Evolutionary conservation across 1,139 yeast genomes (phyloP).

Genomic region (Debaryomyces udenii): DNA sequence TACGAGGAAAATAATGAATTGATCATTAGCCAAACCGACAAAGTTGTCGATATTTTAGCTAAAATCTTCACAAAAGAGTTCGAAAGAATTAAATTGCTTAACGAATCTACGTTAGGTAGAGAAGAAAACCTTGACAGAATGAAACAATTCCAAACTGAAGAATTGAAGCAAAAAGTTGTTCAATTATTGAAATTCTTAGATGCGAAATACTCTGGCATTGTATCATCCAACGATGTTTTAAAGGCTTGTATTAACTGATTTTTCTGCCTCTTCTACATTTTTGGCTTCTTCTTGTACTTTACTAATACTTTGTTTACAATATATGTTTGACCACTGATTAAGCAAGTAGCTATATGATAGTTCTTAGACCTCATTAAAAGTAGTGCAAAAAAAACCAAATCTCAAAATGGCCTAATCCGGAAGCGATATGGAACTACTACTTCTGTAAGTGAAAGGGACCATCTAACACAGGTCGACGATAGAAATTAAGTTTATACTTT

Average conservation of each 20-base stretch:
- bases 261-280: constrained; percentile 2
- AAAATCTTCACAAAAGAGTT: constrained; percentile 73
- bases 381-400: too few species aligned
- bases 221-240: constrained; percentile 57
- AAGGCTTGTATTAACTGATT: constrained; percentile 29
- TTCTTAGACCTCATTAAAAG: too few species aligned
- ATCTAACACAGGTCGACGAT: constrained; percentile 1
- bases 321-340: background rate
- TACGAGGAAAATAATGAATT: constrained; percentile 65
- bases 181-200: constrained; percentile 77
- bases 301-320: constrained; percentile 3
- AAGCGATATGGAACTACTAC: constrained; percentile 5
- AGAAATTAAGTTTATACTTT: background rate
- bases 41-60: constrained; percentile 68
- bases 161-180: constrained; percentile 63
- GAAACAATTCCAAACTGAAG: constrained; percentile 76
- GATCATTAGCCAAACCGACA: constrained; percentile 61
- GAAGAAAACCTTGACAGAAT: constrained; percentile 76
- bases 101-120: constrained; percentile 78
- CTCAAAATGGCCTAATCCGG: constrained; percentile 6
- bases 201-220: constrained; percentile 61
- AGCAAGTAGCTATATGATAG: too few species aligned
- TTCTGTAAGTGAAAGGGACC: constrained; percentile 7
- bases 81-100: constrained; percentile 68
- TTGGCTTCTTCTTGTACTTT: constrained; percentile 5